phyloP scores from a whole-genome alignment of 2,329 filamentous ascomycete genomes.

The Cladobotryum mycophilum region DNA sequence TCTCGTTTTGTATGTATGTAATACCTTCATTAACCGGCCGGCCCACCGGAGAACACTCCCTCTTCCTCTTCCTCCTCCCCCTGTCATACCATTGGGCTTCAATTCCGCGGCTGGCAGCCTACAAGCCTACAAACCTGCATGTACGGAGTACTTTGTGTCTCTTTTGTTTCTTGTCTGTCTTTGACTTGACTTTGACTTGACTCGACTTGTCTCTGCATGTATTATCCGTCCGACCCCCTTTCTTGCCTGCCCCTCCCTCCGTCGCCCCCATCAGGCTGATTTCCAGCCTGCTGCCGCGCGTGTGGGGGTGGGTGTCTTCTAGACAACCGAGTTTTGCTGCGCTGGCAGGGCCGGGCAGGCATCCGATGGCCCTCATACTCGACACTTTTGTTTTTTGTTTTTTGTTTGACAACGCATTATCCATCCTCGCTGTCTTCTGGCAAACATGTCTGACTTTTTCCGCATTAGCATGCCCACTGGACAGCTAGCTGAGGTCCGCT shows the following conservation, averaged over 20 bases:
- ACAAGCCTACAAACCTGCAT: neutral
- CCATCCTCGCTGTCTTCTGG: neutral
- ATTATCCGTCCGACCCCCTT: neutral
- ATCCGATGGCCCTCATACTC: constrained; percentile 1
- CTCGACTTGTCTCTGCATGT: neutral
- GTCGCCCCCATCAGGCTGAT: constrained; percentile 5
- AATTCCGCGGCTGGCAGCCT: constrained; percentile 3
- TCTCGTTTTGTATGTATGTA: neutral
- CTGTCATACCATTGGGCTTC: constrained; percentile 8
- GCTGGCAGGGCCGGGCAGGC: constrained; percentile 9
- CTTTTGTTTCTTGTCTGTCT: constrained; percentile 3
- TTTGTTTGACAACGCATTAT: constrained; percentile 6
- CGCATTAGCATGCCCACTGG: neutral
- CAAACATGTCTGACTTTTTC: no score
- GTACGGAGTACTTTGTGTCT: no score
- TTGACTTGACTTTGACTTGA: neutral
- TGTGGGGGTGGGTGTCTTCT: neutral
- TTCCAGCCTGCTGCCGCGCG: neutral
- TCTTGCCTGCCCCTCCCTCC: neutral
- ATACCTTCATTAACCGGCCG: no score
- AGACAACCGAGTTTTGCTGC: neutral
- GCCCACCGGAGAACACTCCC: neutral
- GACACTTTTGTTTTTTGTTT: no score
- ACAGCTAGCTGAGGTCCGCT: neutral
- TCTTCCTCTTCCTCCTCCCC: neutral